Evolutionary conservation across 2,329 filamentous ascomycete genomes (phyloP).

Genomic region (Sporothrix brunneoviolacea): DNA sequence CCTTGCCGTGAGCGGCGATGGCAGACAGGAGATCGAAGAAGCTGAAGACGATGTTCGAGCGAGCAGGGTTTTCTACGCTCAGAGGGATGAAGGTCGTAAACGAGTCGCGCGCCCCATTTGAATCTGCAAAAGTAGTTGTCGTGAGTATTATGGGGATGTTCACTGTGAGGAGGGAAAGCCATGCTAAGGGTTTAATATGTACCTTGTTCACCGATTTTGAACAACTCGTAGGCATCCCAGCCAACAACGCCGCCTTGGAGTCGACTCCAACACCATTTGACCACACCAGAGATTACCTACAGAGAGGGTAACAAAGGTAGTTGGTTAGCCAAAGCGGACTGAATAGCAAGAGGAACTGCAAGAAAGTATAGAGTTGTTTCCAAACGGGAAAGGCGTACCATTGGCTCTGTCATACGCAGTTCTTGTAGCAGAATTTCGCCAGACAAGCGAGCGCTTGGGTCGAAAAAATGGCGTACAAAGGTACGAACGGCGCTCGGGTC

Average conservation of each 20-base stretch:
- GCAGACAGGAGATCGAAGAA: constrained; percentile 93
- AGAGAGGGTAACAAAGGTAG: too few species aligned
- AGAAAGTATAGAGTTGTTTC: too few species aligned
- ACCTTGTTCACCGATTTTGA: constrained; percentile 92
- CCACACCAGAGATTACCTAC: constrained; percentile 83
- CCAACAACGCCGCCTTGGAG: constrained; percentile 85
- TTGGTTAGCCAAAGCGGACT: too few species aligned
- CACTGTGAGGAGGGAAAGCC: too few species aligned
- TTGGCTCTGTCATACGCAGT: constrained; percentile 84
- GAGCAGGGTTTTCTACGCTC: constrained; percentile 79
- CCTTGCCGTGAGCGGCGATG: constrained; percentile 86
- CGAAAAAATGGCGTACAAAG: constrained; percentile 91
- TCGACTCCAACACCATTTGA: constrained; percentile 98
- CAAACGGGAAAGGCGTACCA: too few species aligned
- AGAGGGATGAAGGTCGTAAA: constrained; percentile 96
- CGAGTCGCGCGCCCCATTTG: constrained; percentile 81
- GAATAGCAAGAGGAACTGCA: too few species aligned
- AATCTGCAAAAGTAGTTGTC: constrained; percentile 52
- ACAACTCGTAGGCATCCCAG: constrained; percentile 95
- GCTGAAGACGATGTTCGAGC: constrained; percentile 84
- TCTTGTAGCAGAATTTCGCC: constrained; percentile 75
- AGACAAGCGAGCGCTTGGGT: constrained; percentile 53
- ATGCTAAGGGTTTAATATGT: background rate
- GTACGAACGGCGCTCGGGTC: constrained; percentile 87
- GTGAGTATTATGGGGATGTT: too few species aligned